Conservation (phyloP, 805 yeast genomes). For the Ogataea paradorogensis region DNA sequence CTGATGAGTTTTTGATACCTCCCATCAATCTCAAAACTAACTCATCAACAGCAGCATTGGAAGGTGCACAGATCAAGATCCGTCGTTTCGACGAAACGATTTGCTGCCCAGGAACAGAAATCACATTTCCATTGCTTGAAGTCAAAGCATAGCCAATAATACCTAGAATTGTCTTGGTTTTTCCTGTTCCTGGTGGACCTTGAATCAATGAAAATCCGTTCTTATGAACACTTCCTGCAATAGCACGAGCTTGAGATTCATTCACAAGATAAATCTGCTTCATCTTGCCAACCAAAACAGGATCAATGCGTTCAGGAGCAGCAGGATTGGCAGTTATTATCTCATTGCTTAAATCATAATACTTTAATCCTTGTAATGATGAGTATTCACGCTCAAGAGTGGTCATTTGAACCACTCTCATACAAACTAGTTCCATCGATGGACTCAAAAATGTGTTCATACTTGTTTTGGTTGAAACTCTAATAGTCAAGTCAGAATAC, state of each 20-base stretch:
- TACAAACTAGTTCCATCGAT: conserved; percentile 58
- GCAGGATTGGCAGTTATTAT: conserved; percentile 68
- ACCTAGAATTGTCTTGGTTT: conserved; percentile 93
- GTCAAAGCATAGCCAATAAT: conserved; percentile 77
- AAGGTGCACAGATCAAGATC: conserved; percentile 91
- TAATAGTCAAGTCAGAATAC: conserved; percentile 68
- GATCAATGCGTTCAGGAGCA: conserved; percentile 35
- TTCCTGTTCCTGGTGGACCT: conserved; percentile 99
- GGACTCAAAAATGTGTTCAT: conserved; percentile 59
- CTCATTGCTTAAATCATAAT: conserved; percentile 69
- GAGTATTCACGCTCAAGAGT: conserved; percentile 92
- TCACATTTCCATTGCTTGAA: conserved; percentile 12
- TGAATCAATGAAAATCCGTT: conserved; percentile 88
- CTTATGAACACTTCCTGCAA: conserved; percentile 62
- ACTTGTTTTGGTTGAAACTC: conserved; percentile 56
- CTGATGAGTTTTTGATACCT: conserved; percentile 62
- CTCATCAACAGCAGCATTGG: conserved; percentile 99
- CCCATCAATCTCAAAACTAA: conserved; percentile 74
- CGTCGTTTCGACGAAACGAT: conserved; percentile 39
- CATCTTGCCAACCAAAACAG: conserved; percentile 40
- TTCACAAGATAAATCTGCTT: conserved; percentile 60
- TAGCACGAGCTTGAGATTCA: conserved; percentile 88
- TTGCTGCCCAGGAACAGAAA: conserved; percentile 12
- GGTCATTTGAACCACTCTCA: conserved; percentile 80
- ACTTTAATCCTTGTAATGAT: conserved; percentile 75